Evolutionary conservation across 305 asterid genomes (phyloP).

Genomic region (Andrographis paniculata): DNA sequence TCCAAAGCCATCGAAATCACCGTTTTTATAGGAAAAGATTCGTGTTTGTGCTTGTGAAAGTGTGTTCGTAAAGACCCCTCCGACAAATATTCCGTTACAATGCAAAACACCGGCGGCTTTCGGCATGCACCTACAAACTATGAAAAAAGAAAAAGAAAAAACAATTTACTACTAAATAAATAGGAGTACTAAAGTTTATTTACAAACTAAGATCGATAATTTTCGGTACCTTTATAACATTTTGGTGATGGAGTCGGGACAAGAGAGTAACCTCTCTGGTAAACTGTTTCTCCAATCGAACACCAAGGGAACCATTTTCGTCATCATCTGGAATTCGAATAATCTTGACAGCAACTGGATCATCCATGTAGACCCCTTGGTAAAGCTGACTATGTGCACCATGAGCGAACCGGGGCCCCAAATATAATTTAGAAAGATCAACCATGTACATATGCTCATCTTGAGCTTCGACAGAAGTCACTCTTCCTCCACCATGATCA

Average conservation of each 20-base stretch:
- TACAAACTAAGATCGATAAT: neutral
- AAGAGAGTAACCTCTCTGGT: slow-evolving; percentile 44
- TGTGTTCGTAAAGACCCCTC: slow-evolving; percentile 47
- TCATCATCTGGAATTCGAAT: slow-evolving; percentile 65
- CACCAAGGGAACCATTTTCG: slow-evolving; percentile 26
- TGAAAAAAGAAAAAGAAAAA: slow-evolving; percentile 3
- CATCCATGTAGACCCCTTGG: slow-evolving; percentile 70
- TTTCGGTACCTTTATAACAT: slow-evolving; percentile 39
- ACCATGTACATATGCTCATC: slow-evolving; percentile 51
- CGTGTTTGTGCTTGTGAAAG: slow-evolving; percentile 53
- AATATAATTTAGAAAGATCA: slow-evolving; percentile 67
- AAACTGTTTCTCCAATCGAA: slow-evolving; percentile 46
- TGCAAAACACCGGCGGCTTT: slow-evolving; percentile 40
- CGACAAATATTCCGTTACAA: slow-evolving; percentile 41
- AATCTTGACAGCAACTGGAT: slow-evolving; percentile 82
- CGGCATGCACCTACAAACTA: slow-evolving; percentile 48
- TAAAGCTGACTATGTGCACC: slow-evolving; percentile 97
- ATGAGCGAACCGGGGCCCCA: slow-evolving; percentile 78
- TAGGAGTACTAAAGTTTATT: too few species aligned
- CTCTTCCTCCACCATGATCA: slow-evolving; percentile 72
- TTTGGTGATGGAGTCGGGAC: slow-evolving; percentile 52
- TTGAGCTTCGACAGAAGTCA: slow-evolving; percentile 56
- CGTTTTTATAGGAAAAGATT: slow-evolving; percentile 45
- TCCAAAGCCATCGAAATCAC: slow-evolving; percentile 62
- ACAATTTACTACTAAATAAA: neutral